These are phyloP conservation scores for Penicillium sp. DNA, from an alignment of 2,329 filamentous ascomycete genomes.

Conservation along the genomic window DNA sequence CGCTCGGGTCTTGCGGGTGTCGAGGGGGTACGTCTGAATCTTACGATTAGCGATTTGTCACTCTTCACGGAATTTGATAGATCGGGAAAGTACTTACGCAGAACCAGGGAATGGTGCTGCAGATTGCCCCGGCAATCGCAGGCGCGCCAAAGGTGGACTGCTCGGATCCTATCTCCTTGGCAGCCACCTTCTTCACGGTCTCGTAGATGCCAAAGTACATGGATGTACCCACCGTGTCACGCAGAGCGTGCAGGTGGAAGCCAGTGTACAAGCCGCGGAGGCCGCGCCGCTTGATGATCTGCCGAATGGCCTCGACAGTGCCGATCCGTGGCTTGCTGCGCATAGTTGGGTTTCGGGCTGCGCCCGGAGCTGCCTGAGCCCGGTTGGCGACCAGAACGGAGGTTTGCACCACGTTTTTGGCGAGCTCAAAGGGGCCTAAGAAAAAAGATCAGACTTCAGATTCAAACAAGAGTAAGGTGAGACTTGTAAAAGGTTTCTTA, in stretches of 20 bases:
- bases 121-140: slow-evolving; percentile 49
- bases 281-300: slow-evolving; percentile 48
- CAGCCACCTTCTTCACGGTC: slow-evolving; percentile 48
- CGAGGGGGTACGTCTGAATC: slow-evolving; percentile 49
- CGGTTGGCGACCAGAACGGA: slow-evolving; percentile 49
- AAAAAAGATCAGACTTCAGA: slow-evolving; percentile 4
- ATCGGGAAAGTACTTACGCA: slow-evolving; percentile 37
- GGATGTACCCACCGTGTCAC: slow-evolving; percentile 49
- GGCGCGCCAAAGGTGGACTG: slow-evolving; percentile 47
- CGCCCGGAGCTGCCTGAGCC: slow-evolving; percentile 39
- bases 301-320: slow-evolving; percentile 44
- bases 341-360: slow-evolving; percentile 35
- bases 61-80: no score
- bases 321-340: slow-evolving; percentile 43
- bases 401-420: slow-evolving; percentile 53
- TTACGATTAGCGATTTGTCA: slow-evolving; percentile 2
- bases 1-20: slow-evolving; percentile 52
- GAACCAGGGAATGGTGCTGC: slow-evolving; percentile 51
- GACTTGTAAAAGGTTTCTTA: slow-evolving; percentile 26
- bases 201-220: slow-evolving; percentile 52
- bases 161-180: slow-evolving; percentile 46
- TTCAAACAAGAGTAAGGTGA: neutral
- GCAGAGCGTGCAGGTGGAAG: slow-evolving; percentile 47
- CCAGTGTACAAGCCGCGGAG: slow-evolving; percentile 49
- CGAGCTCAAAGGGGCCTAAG: slow-evolving; percentile 49